Evolutionary conservation across 2,329 filamentous ascomycete genomes (phyloP).

Genomic region (Microcyclosporella mali): DNA sequence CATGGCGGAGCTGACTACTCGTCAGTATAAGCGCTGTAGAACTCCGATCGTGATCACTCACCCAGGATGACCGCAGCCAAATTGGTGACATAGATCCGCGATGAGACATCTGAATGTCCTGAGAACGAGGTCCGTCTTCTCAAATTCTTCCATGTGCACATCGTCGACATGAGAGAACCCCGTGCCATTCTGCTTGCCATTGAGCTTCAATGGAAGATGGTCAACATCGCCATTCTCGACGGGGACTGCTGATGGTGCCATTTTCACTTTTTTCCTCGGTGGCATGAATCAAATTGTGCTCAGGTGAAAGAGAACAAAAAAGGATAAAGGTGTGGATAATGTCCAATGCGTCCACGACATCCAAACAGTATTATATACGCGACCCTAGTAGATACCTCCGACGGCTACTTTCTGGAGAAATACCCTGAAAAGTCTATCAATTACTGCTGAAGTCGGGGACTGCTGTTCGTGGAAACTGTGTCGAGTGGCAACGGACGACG

Average conservation of each 20-base stretch:
- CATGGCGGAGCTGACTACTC: slow-evolving; percentile 44
- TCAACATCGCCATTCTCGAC: slow-evolving; percentile 21
- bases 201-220: slow-evolving; percentile 23
- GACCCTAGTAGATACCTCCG: neutral
- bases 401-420: no score
- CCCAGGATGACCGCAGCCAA: slow-evolving; percentile 64
- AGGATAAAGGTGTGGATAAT: slow-evolving; percentile 6
- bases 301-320: neutral
- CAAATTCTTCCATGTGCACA: slow-evolving; percentile 24
- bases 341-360: no score
- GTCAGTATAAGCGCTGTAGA: slow-evolving; percentile 5
- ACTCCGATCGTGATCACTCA: slow-evolving; percentile 31
- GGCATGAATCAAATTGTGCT: neutral
- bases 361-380: slow-evolving; percentile 12
- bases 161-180: slow-evolving; percentile 15
- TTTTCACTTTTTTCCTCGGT: slow-evolving; percentile 8
- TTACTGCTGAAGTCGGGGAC: no score
- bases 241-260: slow-evolving; percentile 23
- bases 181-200: slow-evolving; percentile 18
- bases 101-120: slow-evolving; percentile 58
- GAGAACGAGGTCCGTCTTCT: slow-evolving; percentile 46
- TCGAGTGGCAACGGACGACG: neutral
- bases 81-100: slow-evolving; percentile 64
- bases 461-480: neutral
- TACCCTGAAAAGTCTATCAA: slow-evolving; percentile 11